Base-by-base conservation (phyloP, 495 filamentous ascomycete species). In the Trichoderma erinaceum region DNA sequence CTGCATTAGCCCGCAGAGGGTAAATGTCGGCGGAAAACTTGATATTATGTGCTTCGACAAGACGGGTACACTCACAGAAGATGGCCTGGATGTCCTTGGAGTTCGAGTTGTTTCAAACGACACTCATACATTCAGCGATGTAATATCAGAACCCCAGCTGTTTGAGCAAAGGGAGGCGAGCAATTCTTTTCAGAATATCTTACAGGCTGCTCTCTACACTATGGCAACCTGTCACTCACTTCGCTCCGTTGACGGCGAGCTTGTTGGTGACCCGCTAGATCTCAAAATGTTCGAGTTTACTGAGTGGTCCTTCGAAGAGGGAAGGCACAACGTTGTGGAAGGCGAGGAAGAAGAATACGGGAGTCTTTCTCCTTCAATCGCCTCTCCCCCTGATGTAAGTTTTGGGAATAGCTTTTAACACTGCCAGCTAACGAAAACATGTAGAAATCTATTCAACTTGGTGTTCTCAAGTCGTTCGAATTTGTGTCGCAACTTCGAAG, bases 211-310 rank as follows among this genome's bases (percentile, higher is more conserved):
- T 21, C 80, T 97, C 21, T 91, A 96, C 72, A 93, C 92, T 0
- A 99, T 99, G 96, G 92, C 95, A 35, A 99, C 95, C 11, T 99
- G 96, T 68, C 96, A 99, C 74, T 96, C 94, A 3, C 81, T 99
- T 18, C 86, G 92, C 38, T 84, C 88, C 44, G 88, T 98, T 18
- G 93, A 99, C 69, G 88, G 85, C 56, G 92, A 97, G 71, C 81
- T 97, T 18, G 80, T 99, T 25, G 96, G 96, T 7, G 96, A 99
- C 77, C 96, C 96, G 41, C 83, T 99, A 16, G 96, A 99, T 76
- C 80, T 97, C 61, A 98, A 98, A 74, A 99, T 99, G 96, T 99
- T 99, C 74, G 88, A 97, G 72, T 99, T 97, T 72, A 99, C 96
- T 1, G 85, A 86, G 7, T 99, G 96, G 96, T 85, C 87, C 2